phyloP scores from a whole-genome alignment of 495 filamentous ascomycete genomes.

The Glonium stellatum region DNA sequence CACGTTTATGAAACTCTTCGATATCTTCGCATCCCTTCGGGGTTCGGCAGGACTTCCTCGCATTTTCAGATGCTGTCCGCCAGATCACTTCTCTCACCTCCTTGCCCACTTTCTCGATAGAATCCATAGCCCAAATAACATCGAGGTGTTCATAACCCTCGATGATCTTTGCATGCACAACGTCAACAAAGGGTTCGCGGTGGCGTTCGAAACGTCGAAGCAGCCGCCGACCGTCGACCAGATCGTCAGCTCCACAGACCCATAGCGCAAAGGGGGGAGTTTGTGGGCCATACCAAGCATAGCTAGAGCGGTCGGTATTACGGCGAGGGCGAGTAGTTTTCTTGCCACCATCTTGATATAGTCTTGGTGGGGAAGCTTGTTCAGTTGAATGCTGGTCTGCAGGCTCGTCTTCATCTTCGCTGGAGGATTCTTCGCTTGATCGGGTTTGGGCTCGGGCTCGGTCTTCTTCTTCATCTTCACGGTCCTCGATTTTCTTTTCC shows the following conservation, averaged over 20 bases:
- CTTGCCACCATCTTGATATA: slow-evolving; percentile 15
- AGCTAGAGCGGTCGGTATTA: slow-evolving; percentile 26
- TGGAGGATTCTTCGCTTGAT: slow-evolving; percentile 17
- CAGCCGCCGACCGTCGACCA: slow-evolving; percentile 77
- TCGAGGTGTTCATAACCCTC: slow-evolving; percentile 89
- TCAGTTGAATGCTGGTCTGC: not conserved
- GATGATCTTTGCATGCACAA: slow-evolving; percentile 79
- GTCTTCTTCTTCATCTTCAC: slow-evolving; percentile 47
- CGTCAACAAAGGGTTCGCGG: slow-evolving; percentile 69
- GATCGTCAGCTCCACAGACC: slow-evolving; percentile 71
- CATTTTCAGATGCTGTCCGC: slow-evolving; percentile 55
- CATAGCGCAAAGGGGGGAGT: slow-evolving; percentile 85
- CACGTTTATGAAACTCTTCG: slow-evolving; percentile 15
- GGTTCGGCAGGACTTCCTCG: slow-evolving; percentile 50
- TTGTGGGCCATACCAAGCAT: slow-evolving; percentile 73
- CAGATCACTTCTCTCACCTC: slow-evolving; percentile 81
- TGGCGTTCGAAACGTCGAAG: slow-evolving; percentile 68
- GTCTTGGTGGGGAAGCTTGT: not conserved
- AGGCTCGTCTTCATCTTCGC: slow-evolving; percentile 4
- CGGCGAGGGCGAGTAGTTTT: not conserved
- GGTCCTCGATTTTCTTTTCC: slow-evolving; percentile 55
- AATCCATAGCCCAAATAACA: slow-evolving; percentile 93
- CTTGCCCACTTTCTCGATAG: slow-evolving; percentile 71
- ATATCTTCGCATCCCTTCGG: slow-evolving; percentile 57
- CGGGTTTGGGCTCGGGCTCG: slow-evolving; percentile 23